Base-by-base conservation (phyloP, 495 filamentous ascomycete genomes). In the Clohesyomyces aquaticus region DNA sequence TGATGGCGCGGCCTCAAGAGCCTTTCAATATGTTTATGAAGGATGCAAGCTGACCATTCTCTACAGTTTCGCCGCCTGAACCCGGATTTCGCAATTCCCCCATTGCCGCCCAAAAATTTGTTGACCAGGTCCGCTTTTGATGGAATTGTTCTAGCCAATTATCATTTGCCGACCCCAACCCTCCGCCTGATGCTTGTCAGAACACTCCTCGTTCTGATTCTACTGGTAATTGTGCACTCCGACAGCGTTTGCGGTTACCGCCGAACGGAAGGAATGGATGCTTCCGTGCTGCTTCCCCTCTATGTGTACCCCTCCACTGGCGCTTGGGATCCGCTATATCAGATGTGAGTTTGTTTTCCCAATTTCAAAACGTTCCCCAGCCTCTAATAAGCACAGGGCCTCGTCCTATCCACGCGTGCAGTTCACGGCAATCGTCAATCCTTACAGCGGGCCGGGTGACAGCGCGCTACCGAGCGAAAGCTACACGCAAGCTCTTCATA, bases 341-440 rank as follows among this genome's bases (percentile, higher is more conserved):
- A 64, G 22, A 61, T 62, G 67, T 72, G 61, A 35, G 70, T 51
- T 4, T 19, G 21, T 11, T 16, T 26, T 48, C 18, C 55, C 32
- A 23, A 50, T 18, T 18, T 53, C 55, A 1, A 19, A 26, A 19
- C 43, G 21, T 38, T 21, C 21, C 26, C 26, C 45, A 27, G 25
- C 21, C 26, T 63, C 53, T 67, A 42, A 67, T 60, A 35, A 55
- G 12, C 25, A 48, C 55, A 70, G 68, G 49, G 68, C 54, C 14
- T 55, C 51, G 28, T 45, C 35, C n/a, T 63, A 63, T 48, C 68
- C 59, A 49, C 53, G 52, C 45, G 54, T 70, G n/a, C 55, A 70
- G 3, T 72, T 70, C 55, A 72, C 70, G 46, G 63, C 71, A 58
- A 61, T 72, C 59, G 46, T 70, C 48, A 70, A 72, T 60, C 70